Conservation (phyloP, 768 basidiomycete genomes). For the Agaricus subrufescens region DNA sequence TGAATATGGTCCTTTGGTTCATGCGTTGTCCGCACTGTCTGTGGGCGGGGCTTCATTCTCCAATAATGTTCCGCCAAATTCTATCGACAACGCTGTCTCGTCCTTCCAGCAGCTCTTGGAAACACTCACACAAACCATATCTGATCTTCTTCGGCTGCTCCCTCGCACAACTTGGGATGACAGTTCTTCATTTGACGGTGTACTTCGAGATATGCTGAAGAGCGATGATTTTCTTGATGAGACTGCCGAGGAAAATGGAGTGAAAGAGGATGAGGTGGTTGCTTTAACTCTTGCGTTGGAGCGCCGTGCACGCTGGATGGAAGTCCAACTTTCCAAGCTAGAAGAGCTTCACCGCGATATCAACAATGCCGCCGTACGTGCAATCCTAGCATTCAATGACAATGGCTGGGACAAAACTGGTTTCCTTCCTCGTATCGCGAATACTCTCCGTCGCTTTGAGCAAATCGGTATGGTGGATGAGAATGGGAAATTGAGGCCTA, state of each 20-base stretch:
- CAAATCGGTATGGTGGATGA: constrained; percentile 54
- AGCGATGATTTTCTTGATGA: constrained; percentile 86
- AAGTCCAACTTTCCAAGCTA: constrained; percentile 82
- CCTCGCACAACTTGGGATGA: constrained; percentile 90
- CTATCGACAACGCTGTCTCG: constrained; percentile 87
- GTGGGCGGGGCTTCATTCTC: constrained; percentile 83
- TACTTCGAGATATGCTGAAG: constrained; percentile 83
- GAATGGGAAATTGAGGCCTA: constrained; percentile 38
- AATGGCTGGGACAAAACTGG: constrained; percentile 74
- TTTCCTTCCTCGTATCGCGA: constrained; percentile 66
- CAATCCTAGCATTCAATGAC: constrained; percentile 80
- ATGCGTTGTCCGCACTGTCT: constrained; percentile 81
- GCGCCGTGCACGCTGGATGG: constrained; percentile 91
- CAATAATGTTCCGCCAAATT: constrained; percentile 77
- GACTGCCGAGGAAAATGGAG: constrained; percentile 54
- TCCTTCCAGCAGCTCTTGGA: constrained; percentile 88
- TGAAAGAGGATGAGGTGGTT: constrained; percentile 80
- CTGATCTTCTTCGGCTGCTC: constrained; percentile 77
- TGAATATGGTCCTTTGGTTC: constrained; percentile 81
- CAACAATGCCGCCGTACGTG: constrained; percentile 81
- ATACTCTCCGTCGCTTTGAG: constrained; percentile 66
- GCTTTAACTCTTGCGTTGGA: constrained; percentile 80
- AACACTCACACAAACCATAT: constrained; percentile 87
- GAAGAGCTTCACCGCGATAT: constrained; percentile 89
- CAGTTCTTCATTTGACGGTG: constrained; percentile 84